Base-by-base conservation (phyloP, 805 yeast species). In the Ogataea ganodermae region DNA sequence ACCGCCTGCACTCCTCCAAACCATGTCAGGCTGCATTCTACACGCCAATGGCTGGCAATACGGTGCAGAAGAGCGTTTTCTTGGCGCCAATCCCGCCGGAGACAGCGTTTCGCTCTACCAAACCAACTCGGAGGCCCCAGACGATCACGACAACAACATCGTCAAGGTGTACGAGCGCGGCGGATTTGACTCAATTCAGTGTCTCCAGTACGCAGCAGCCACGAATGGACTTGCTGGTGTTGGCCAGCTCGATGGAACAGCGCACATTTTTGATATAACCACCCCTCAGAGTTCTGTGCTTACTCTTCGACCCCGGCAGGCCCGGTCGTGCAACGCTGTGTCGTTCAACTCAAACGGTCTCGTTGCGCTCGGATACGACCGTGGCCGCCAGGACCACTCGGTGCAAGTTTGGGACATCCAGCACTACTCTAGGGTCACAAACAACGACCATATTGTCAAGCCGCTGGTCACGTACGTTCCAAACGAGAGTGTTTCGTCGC, bases 401-500 rank as follows among this genome's bases (percentile, higher is more conserved):
- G 68, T 91, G 36, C 86, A 86, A 54, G 73, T 91, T 4, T 91
- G 94, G 91, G 89, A 89, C 61, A 72, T 87, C 3, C 80, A 78
- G 46, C 82, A 81, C 55, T 84, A 80, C 51, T 69, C 79, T 1
- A 65, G 72, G 39, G 65, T 64, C 36, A 69, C 75, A 43, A 71
- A 71, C 18, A 75, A 75, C 48, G 79, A 78, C 27, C 80, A 78
- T 44, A 68, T 78, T 1, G 71, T 73, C n/a, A 72, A 76, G 45
- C 83, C 88, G 3, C 65, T 79, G 7, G 71, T 74, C 41, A 74
- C 85, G 0, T 83, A 75, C 56, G 72, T 88, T 21, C 80, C 84
- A 23, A 85, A 86, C 56, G 98, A 91, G 62, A 81, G 86, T 6
- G 77, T 92, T 0, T 69, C 83, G 1, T 83, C 94, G 1, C 69